Evolutionary conservation across 116 monocot species (phyloP).

Genomic region (Trichopus zeylanicus): DNA sequence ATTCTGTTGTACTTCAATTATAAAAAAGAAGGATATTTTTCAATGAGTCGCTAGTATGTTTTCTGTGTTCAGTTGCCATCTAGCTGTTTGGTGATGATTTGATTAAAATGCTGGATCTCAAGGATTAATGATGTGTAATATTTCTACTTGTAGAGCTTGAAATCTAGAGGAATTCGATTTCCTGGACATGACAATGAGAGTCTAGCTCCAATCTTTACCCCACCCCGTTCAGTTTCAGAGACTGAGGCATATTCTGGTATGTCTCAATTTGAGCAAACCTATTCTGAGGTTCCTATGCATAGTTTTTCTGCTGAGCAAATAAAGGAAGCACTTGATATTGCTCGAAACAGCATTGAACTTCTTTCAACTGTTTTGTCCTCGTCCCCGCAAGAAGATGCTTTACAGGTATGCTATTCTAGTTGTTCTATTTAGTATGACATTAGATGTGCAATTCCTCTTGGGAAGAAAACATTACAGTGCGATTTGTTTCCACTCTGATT

Average conservation of each 20-base stretch:
- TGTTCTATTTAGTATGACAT: no score
- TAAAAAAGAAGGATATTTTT: no score
- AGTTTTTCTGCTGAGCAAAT: slow-evolving; percentile 54
- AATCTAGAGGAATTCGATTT: slow-evolving; percentile 84
- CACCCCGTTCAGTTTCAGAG: slow-evolving; percentile 56
- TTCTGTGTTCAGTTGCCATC: not conserved
- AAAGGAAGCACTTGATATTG: slow-evolving; percentile 85
- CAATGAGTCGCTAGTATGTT: no score
- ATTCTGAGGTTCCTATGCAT: slow-evolving; percentile 30
- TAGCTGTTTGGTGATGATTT: not conserved
- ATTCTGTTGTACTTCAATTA: no score
- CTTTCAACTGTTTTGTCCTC: slow-evolving; percentile 89
- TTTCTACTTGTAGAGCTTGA: slow-evolving; percentile 61
- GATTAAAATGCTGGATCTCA: not conserved
- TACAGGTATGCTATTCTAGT: slow-evolving; percentile 65
- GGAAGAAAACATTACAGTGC: no score
- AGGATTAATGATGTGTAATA: not conserved
- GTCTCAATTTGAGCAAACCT: slow-evolving; percentile 14
- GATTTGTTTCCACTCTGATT: no score
- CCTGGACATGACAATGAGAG: slow-evolving; percentile 86
- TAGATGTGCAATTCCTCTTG: no score
- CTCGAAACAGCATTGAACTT: slow-evolving; percentile 82
- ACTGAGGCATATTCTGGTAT: slow-evolving; percentile 27
- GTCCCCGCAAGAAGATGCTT: slow-evolving; percentile 72
- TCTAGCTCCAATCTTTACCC: slow-evolving; percentile 82